A percentile compares a stretch with the other conserved stretches of the same genome.
Evolutionary conservation across 2,329 filamentous ascomycete genomes (phyloP).

Genomic region (Leptodontidium sp.): DNA sequence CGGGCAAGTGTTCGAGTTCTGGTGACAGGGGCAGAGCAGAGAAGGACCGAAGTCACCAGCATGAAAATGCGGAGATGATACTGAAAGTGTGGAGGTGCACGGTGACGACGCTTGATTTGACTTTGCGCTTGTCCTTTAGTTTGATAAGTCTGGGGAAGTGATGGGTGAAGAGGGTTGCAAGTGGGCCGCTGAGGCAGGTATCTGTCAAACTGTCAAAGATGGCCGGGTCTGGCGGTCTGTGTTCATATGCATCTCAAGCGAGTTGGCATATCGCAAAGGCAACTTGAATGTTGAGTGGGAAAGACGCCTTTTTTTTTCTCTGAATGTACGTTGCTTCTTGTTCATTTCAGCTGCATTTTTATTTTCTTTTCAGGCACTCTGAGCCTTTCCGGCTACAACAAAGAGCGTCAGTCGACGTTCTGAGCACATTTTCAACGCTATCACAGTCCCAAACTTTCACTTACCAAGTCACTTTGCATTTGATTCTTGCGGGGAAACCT

Average conservation of each 20-base stretch:
- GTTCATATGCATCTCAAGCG: constrained; percentile 6
- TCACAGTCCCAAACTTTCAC: no score
- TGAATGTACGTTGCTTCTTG: neutral
- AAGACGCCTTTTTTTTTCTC: neutral
- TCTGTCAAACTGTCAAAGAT: neutral
- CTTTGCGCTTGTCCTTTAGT: neutral
- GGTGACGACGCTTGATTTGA: constrained; percentile 14
- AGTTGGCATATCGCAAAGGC: neutral
- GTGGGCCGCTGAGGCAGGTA: neutral
- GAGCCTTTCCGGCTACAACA: no score
- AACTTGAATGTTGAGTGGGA: neutral
- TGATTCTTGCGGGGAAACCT: neutral
- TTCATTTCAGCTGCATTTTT: neutral
- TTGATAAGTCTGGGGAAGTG: constrained; percentile 6
- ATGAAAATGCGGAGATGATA: constrained; percentile 27
- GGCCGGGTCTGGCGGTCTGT: neutral
- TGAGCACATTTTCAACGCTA: no score
- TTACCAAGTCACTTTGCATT: no score
- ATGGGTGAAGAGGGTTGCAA: neutral
- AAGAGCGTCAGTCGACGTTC: no score
- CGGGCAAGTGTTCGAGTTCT: neutral
- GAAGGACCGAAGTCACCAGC: constrained; percentile 29
- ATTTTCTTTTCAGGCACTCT: neutral
- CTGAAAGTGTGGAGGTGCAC: constrained; percentile 29
- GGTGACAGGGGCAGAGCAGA: constrained; percentile 25